These are phyloP conservation scores for Begonia loranthoides DNA, from an alignment of 306 rosid species.

Conservation along the genomic window DNA sequence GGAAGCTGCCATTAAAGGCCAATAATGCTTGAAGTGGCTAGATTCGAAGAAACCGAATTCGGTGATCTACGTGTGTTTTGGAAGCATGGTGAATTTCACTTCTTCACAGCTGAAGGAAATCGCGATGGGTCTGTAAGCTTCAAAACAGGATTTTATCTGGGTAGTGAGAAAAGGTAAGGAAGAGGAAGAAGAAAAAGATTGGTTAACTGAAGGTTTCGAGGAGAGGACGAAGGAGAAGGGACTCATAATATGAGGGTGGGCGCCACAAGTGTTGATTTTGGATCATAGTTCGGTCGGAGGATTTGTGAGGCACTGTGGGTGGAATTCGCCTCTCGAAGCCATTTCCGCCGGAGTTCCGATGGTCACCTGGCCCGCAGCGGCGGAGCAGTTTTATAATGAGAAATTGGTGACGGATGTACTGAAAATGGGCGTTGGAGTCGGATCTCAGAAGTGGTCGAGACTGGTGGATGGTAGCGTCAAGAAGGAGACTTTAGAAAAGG, in stretches of 20 bases:
- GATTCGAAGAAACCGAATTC: constrained; percentile 16
- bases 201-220: constrained; percentile 25
- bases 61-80: constrained; percentile 22
- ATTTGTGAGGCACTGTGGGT: constrained; percentile 40
- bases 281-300: constrained; percentile 23
- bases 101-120: constrained; percentile 17
- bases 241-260: constrained; percentile 28
- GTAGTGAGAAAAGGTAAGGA: constrained; percentile 13
- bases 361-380: constrained; percentile 31
- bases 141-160: constrained; percentile 23
- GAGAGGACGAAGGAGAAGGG: constrained; percentile 21
- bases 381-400: constrained; percentile 33
- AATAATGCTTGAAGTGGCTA: constrained; percentile 23
- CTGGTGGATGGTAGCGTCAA: constrained; percentile 11
- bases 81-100: constrained; percentile 11
- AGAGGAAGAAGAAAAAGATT: background rate
- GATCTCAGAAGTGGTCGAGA: constrained; percentile 10
- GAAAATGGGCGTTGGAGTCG: constrained; percentile 21
- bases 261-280: constrained; percentile 28
- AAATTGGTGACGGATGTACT: constrained; percentile 22
- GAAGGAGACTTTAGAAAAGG: constrained; percentile 21
- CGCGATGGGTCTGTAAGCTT: constrained; percentile 20
- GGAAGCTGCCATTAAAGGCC: constrained; percentile 3
- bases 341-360: constrained; percentile 25
- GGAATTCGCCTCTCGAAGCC: constrained; percentile 33